Conservation (phyloP, 495 filamentous ascomycete genomes). For the Hypomontagnella submonticulosa region DNA sequence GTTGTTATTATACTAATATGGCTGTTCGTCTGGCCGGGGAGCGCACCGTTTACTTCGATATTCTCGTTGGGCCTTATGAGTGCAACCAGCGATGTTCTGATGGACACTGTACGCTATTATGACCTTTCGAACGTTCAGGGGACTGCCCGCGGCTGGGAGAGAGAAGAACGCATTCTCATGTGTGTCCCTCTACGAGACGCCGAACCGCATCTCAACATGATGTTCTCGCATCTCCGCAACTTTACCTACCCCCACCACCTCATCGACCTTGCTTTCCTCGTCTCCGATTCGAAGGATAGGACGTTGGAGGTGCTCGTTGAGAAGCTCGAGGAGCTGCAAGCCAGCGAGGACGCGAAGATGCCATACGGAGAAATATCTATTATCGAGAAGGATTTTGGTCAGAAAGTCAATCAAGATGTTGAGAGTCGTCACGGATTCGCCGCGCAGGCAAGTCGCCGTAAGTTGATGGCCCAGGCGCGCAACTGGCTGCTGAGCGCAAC, state of each 20-base stretch:
- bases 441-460: conserved; percentile 91
- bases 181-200: conserved; percentile 96
- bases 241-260: conserved; percentile 97
- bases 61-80: conserved; percentile 80
- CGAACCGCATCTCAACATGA: conserved; percentile 93
- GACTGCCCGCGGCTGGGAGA: conserved; percentile 90
- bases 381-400: conserved; percentile 98
- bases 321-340: conserved; percentile 83
- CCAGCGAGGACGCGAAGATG: conserved; percentile 75
- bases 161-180: conserved; percentile 92
- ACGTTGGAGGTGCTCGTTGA: conserved; percentile 81
- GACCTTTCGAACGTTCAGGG: conserved; percentile 92
- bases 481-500: conserved; percentile 98
- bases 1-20: conserved; percentile 66
- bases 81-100: conserved; percentile 73
- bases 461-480: conserved; percentile 96
- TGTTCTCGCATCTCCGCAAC: conserved; percentile 95
- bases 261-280: conserved; percentile 95
- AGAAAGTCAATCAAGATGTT: conserved; percentile 97
- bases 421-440: conserved; percentile 98
- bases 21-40: conserved; percentile 73
- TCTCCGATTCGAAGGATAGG: conserved; percentile 95
- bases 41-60: conserved; percentile 71
- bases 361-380: conserved; percentile 97
- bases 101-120: conserved; percentile 96